These are phyloP conservation scores for Peniophora sp. DNA, from an alignment of 1,284 basidiomycete species.

Conservation along the genomic window DNA sequence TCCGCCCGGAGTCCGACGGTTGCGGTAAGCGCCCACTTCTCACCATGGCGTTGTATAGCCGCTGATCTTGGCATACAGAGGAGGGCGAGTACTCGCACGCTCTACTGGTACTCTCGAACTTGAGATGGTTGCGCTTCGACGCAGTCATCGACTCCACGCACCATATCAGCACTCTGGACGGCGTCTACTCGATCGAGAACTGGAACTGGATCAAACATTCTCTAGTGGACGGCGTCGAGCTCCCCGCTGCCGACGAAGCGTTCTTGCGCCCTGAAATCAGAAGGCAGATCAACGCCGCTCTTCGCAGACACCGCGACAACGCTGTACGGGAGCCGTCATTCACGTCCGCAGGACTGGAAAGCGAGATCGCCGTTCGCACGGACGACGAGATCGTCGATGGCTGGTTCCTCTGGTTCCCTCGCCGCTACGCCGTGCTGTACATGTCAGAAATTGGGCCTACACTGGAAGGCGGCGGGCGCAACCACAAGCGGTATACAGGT, in stretches of 20 bases:
- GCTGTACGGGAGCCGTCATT: neutral
- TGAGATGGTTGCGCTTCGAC: neutral
- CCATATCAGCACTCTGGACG: neutral
- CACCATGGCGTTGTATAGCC: no score
- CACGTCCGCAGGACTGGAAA: neutral
- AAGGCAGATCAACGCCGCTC: neutral
- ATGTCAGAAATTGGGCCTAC: neutral
- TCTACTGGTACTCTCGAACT: neutral
- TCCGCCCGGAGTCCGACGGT: neutral
- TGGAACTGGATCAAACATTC: neutral
- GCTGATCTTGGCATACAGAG: neutral
- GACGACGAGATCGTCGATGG: neutral
- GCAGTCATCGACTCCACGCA: neutral
- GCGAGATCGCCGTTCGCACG: neutral
- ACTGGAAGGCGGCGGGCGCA: neutral
- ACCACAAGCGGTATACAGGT: neutral
- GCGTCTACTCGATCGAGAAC: neutral
- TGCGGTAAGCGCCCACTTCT: neutral
- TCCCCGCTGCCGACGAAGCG: neutral
- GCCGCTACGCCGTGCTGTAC: slow-evolving; percentile 1
- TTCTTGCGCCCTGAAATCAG: neutral
- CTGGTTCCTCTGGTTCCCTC: neutral
- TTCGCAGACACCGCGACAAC: neutral
- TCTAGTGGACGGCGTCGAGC: neutral
- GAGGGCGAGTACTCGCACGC: neutral